Conservation (phyloP, 1,284 basidiomycete genomes). For the Singerocomus inundabilis region DNA sequence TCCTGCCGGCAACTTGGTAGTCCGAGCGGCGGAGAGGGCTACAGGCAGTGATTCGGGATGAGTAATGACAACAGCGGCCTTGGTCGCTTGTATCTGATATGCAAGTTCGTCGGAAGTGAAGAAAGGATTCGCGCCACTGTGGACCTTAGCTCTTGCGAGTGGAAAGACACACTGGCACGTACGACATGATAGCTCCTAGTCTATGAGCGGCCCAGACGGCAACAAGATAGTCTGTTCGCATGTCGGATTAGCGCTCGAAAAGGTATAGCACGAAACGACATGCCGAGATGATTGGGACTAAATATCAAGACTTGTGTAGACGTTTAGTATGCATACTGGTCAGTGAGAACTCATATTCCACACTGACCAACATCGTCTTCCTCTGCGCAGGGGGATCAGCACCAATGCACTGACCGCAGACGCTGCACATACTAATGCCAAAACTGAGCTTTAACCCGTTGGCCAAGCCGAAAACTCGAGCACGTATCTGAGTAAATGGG, state of each 20-base stretch:
- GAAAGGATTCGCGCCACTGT: constrained; percentile 54
- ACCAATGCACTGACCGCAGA: background rate
- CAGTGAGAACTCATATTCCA: background rate
- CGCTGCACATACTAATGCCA: constrained; percentile 38
- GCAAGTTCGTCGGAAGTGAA: constrained; percentile 55
- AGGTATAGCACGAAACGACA: background rate
- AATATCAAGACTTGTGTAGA: constrained; percentile 57
- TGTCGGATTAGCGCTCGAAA: constrained; percentile 1
- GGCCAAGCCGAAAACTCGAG: constrained; percentile 56
- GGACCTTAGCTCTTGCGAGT: constrained; percentile 10
- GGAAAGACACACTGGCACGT: constrained; percentile 20
- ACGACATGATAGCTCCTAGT: constrained; percentile 71
- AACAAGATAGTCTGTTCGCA: constrained; percentile 61
- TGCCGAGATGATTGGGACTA: constrained; percentile 68
- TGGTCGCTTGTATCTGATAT: constrained; percentile 46
- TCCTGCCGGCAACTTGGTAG: constrained; percentile 51
- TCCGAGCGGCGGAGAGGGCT: constrained; percentile 46
- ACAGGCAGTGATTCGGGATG: constrained; percentile 45
- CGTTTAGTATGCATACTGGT: constrained; percentile 6
- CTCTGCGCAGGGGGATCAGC: constrained; percentile 28
- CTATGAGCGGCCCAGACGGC: constrained; percentile 74
- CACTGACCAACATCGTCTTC: constrained; percentile 43
- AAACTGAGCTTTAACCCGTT: constrained; percentile 51
- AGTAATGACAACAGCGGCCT: constrained; percentile 45
- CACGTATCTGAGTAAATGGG: constrained; percentile 41